Evolutionary conservation across 176 grass and related monocot species (phyloP), one percentile per base, ranked within the genome.

Genomic region (Oryza longistaminata): DNA sequence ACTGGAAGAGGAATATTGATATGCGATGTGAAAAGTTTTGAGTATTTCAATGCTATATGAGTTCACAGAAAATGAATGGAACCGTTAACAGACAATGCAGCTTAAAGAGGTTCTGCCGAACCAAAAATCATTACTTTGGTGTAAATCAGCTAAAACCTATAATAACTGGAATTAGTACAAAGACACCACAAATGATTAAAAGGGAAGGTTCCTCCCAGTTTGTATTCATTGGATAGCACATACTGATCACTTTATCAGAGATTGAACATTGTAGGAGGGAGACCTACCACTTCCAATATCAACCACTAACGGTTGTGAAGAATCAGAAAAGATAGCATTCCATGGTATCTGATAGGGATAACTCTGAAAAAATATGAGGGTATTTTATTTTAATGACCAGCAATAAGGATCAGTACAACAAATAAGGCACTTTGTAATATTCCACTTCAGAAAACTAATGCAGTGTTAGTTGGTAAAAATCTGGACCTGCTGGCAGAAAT

Each of bases 241-340:
- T n/a, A 61, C 55, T 22, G 17, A 61, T 61, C 2, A 22, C 22
- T 12, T 4, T 9, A 25, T 87, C 73, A 68, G 17, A 76, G 49
- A 48, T 61, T 27, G 21, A 83, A 61, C 29, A 68, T 42, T 83
- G 9, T 73, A 68, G 35, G 27, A 76, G 62, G 71, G 74, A 79
- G 79, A 14, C 71, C 66, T 98, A 98, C 95, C 95, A 85, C 95
- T 98, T 90, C 95, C 93, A 37, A 98, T 87, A 85, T 98, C 95
- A 74, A 95, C 89, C 68, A 92, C 45, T 76, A 98, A 82, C 27
- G 95, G 93, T 78, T 77, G 76, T 79, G 74, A 53, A 58, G 91
- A 83, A 76, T 98, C 87, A 87, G 73, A 44, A 81, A 95, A 98
- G 42, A 88, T 80, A 83, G 61, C 68, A 71, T 75, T 80, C 95